These are phyloP conservation scores for Seminavis robusta DNA, from an alignment of 108 stramenopile species.

Conservation along the genomic window DNA sequence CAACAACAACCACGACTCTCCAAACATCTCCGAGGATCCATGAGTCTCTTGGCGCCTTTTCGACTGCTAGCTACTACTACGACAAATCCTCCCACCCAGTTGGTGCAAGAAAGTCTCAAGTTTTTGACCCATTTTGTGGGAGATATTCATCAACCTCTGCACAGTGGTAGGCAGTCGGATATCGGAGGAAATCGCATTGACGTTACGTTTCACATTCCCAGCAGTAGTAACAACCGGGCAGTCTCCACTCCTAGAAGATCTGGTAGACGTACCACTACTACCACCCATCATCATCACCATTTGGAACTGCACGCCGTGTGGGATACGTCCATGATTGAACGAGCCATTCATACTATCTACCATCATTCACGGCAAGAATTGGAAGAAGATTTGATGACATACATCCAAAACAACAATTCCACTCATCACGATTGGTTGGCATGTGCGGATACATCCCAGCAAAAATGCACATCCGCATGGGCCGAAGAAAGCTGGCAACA, in stretches of 20 bases:
- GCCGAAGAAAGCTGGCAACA: conserved; percentile 37
- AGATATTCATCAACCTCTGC: conserved; percentile 69
- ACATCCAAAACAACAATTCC: neutral
- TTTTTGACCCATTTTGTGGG: conserved; percentile 67
- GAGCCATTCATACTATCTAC: conserved; percentile 20
- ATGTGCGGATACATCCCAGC: conserved; percentile 14
- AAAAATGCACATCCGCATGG: conserved; percentile 26
- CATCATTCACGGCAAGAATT: conserved; percentile 20
- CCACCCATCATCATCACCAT: conserved; percentile 7
- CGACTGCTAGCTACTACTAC: neutral
- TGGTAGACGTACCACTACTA: neutral
- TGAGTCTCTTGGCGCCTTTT: neutral
- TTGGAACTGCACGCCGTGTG: conserved; percentile 63
- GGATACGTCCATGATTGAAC: conserved; percentile 58
- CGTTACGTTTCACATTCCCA: conserved; percentile 24
- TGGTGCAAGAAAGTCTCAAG: conserved; percentile 30
- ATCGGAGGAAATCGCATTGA: conserved; percentile 55
- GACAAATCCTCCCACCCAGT: neutral
- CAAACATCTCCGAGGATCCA: too few relatives aligned
- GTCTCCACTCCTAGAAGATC: neutral
- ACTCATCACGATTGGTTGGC: conserved; percentile 11
- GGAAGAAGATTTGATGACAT: conserved; percentile 20
- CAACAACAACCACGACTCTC: too few relatives aligned
- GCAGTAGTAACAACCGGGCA: neutral
- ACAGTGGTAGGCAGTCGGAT: conserved; percentile 41